Percentiles rank a stretch among this genome's conserved stretches.
Conservation (phyloP, 2,329 filamentous ascomycete genomes). For the Pseudogymnoascus sp. region DNA sequence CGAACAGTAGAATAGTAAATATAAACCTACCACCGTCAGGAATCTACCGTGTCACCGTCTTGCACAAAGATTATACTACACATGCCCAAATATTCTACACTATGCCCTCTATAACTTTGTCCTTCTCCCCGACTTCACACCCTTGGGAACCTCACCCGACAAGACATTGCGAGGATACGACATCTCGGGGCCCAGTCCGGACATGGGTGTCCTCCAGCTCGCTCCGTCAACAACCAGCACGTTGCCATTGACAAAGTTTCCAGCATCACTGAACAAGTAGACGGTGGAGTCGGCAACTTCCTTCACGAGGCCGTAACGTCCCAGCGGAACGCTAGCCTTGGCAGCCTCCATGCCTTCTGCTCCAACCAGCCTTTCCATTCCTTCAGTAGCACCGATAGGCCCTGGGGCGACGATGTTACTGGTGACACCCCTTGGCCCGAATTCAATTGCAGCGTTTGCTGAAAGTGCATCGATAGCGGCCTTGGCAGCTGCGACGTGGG, state of each 20-base stretch:
- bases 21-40: background rate
- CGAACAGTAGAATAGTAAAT: background rate
- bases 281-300: conserved; percentile 92
- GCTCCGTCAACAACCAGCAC: conserved; percentile 65
- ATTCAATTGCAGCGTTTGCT: conserved; percentile 74
- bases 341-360: conserved; percentile 26
- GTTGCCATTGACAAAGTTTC: conserved; percentile 79
- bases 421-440: conserved; percentile 78
- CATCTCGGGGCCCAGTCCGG: background rate
- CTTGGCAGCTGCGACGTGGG: conserved; percentile 88
- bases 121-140: background rate
- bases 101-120: background rate
- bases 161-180: conserved; percentile 7
- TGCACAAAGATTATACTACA: background rate
- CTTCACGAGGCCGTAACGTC: conserved; percentile 69
- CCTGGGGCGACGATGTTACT: conserved; percentile 87
- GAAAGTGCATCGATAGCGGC: conserved; percentile 82
- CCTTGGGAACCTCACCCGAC: background rate
- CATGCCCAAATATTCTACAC: background rate
- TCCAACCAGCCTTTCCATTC: conserved; percentile 53
- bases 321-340: conserved; percentile 54
- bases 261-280: conserved; percentile 79
- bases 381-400: conserved; percentile 78
- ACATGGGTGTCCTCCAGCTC: conserved; percentile 17
- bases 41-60: background rate